These are phyloP conservation scores for Leptographium procerum DNA, from an alignment of 2,329 filamentous ascomycete species.

Conservation along the genomic window DNA sequence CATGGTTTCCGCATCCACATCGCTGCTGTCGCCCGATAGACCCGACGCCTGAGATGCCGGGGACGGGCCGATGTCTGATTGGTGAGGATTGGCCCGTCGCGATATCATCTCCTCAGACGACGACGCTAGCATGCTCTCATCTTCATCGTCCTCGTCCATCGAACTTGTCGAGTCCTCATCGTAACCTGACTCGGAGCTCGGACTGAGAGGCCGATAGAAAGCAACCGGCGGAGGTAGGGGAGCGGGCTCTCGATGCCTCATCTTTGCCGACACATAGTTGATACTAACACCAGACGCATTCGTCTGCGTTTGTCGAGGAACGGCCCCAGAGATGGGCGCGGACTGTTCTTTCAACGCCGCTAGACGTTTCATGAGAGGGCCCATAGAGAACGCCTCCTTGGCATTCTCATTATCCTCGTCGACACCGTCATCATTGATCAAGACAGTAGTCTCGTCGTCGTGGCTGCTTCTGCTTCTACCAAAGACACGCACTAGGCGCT, in stretches of 20 bases:
- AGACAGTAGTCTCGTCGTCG: neutral
- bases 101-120: constrained; percentile 20
- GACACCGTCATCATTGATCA: neutral
- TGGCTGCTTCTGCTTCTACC: constrained; percentile 1
- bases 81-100: constrained; percentile 23
- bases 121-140: constrained; percentile 19
- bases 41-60: constrained; percentile 25
- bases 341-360: constrained; percentile 16
- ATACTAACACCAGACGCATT: constrained; percentile 23
- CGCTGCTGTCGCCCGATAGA: constrained; percentile 28
- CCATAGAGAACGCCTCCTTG: constrained; percentile 16
- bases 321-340: constrained; percentile 4
- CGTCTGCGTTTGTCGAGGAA: neutral
- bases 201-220: constrained; percentile 37
- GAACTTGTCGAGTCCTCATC: constrained; percentile 18
- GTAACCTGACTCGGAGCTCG: constrained; percentile 20
- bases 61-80: constrained; percentile 26
- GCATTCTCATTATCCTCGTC: neutral
- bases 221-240: constrained; percentile 40
- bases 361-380: constrained; percentile 30
- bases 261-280: constrained; percentile 31
- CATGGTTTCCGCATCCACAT: constrained; percentile 8
- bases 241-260: constrained; percentile 33
- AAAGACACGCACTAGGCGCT: constrained; percentile 23
- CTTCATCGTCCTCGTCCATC: constrained; percentile 21